A percentile compares a stretch with the other conserved stretches of the same genome.
Conservation (phyloP, 768 basidiomycete species). For the Sporobolomyces roseus region DNA sequence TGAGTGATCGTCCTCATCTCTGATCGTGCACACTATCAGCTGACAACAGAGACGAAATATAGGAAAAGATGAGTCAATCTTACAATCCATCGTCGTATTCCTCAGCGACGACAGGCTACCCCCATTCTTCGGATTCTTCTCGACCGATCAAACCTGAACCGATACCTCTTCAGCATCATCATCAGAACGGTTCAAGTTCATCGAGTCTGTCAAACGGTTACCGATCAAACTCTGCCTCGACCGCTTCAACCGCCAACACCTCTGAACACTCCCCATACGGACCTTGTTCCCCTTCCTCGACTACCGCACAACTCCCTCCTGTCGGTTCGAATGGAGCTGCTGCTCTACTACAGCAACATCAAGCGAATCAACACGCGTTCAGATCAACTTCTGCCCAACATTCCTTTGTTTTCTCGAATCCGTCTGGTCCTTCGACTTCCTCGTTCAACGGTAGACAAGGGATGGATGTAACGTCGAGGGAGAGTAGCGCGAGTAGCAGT, state of each 20-base stretch:
- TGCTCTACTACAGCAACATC: conserved; percentile 29
- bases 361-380: conserved; percentile 35
- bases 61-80: conserved; percentile 4
- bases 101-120: neutral
- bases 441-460: neutral
- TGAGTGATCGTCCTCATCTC: no score
- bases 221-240: no score
- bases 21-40: no score
- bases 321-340: neutral
- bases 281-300: no score
- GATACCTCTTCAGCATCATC: neutral
- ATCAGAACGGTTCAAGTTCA: neutral
- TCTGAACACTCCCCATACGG: neutral
- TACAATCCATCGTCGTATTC: neutral
- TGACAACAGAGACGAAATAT: no score
- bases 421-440: neutral
- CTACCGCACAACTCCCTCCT: no score
- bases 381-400: neutral
- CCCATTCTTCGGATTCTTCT: neutral
- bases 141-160: conserved; percentile 3
- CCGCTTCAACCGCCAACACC: conserved; percentile 1
- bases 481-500: conserved; percentile 17
- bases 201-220: conserved; percentile 7
- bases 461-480: neutral
- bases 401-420: neutral